Evolutionary conservation across 768 basidiomycete species (phyloP), one percentile per base, ranked within the genome.

Genomic region (Boletus eberwhitei): DNA sequence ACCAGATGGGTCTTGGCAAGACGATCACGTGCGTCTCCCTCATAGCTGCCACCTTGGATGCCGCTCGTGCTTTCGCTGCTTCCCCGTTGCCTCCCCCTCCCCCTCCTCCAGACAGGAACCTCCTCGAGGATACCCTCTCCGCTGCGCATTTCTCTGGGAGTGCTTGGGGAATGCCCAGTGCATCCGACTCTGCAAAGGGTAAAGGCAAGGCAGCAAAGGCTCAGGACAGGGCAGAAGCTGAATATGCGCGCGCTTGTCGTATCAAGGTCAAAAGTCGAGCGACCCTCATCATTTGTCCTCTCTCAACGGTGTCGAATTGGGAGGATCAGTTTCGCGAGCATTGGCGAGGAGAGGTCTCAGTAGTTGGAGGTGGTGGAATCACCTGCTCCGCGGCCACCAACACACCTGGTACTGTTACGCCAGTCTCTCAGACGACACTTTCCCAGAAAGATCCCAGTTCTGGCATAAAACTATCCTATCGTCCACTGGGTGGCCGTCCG

Each of bases 261-360:
- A 86, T 96, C 64, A 94, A 92, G 71, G 75, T 79, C 35, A 87
- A 85, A 61, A 91, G 88, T 63, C 84, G 93, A 34, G 97, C 89
- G 19, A 98, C 97, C 7, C 75, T 99, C n/a, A 92, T 99, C 63
- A 82, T 99, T 29, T 98, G 97, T 64, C 97, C 97, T 8, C 78
- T 99, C 36, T 94, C 93, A 12, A 99, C 97, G 6, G 93, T 99
- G 2, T 85, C 91, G 45, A 98, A 98, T 66, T 99, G 97, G 97
- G 97, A 99, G 74, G 93, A 96, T 53, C 97, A 99, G 71, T 93
- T 99, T 65, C 84, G 88, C 54, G 97, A 99, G 67, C 97, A 99
- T 69, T 98, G 94, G 94, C 83, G 82, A 59, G 94, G 94, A 8
- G 83, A 87, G 51, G 93, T 97, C 4, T 77, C 78, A 22, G 87